These are phyloP conservation scores for Microstegium vimineum DNA, from an alignment of 176 grass and related monocot genomes.

Conservation along the genomic window DNA sequence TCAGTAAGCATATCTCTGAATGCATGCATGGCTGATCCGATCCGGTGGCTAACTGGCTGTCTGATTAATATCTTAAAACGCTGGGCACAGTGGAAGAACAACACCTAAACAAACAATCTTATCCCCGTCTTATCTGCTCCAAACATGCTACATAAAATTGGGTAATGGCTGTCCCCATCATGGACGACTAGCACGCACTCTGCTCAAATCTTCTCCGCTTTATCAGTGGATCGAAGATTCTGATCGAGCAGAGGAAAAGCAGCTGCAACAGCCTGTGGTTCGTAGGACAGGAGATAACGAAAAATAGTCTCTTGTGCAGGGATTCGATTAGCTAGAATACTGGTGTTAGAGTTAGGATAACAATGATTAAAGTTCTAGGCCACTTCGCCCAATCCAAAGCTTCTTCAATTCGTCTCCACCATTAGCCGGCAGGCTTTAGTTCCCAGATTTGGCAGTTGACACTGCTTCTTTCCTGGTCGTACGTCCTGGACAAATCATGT, in stretches of 20 bases:
- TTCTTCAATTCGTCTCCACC: background rate
- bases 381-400: background rate
- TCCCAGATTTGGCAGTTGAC: constrained; percentile 33
- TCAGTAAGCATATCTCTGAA: constrained; percentile 6
- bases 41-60: background rate
- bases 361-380: constrained; percentile 28
- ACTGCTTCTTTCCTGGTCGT: background rate
- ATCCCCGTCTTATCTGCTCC: constrained; percentile 43
- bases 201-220: constrained; percentile 43
- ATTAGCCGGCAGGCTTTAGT: background rate
- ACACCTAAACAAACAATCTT: constrained; percentile 41
- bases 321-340: constrained; percentile 37
- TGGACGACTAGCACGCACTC: constrained; percentile 31
- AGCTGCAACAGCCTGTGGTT: constrained; percentile 13
- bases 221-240: constrained; percentile 50
- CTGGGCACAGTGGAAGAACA: constrained; percentile 27
- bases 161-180: constrained; percentile 36
- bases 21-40: background rate
- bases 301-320: constrained; percentile 14
- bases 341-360: constrained; percentile 34
- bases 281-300: constrained; percentile 38
- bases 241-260: constrained; percentile 20
- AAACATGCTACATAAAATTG: constrained; percentile 36
- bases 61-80: constrained; percentile 29
- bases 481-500: background rate